Evolutionary conservation across 179 eudicot genomes (phyloP).

Genomic region (Camellia oleifera): DNA sequence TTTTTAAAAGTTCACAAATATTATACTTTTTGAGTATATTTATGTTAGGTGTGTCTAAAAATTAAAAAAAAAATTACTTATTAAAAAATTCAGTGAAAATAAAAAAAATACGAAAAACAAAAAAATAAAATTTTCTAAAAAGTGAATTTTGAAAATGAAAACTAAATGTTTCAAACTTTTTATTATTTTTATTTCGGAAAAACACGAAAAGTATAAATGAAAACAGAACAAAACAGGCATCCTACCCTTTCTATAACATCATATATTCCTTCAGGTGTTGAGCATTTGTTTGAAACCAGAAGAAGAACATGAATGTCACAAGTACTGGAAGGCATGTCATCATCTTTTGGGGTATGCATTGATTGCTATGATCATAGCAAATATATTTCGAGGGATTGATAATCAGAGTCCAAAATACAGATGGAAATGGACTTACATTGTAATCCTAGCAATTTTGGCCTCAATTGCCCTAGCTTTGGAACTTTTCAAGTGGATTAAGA

Average conservation of each 20-base stretch:
- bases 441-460: constrained; percentile 15
- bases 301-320: constrained; percentile 12
- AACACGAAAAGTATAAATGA: too few relatives aligned
- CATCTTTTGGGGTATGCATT: constrained; percentile 12
- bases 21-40: too few relatives aligned
- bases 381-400: constrained; percentile 22
- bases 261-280: constrained; percentile 13
- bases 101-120: too few relatives aligned
- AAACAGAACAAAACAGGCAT: too few relatives aligned
- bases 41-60: too few relatives aligned
- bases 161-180: too few relatives aligned
- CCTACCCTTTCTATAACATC: background rate
- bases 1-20: too few relatives aligned
- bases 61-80: too few relatives aligned
- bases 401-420: background rate
- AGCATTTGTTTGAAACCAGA: constrained; percentile 16
- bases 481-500: background rate
- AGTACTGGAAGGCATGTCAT: constrained; percentile 17
- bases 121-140: too few relatives aligned
- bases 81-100: too few relatives aligned
- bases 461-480: constrained; percentile 15
- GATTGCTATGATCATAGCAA: constrained; percentile 12
- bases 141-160: too few relatives aligned
- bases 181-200: too few relatives aligned
- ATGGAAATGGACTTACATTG: constrained; percentile 16